These are phyloP conservation scores for Myxozyma kluyveri DNA, from an alignment of 805 yeast species.

Conservation along the genomic window DNA sequence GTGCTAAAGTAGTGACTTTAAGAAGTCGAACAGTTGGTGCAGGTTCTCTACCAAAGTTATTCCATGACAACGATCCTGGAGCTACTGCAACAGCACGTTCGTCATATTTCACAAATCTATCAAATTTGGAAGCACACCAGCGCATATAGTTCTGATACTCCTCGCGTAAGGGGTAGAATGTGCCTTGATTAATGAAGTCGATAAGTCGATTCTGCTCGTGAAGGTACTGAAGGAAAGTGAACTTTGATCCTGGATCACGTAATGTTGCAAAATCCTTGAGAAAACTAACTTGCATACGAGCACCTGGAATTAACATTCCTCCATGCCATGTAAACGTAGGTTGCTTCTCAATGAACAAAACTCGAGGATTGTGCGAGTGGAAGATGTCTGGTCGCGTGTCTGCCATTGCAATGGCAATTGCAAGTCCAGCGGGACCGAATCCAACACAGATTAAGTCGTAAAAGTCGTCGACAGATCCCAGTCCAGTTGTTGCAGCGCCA, in stretches of 20 bases:
- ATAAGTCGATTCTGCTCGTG: constrained; percentile 26
- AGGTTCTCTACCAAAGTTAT: too few species aligned
- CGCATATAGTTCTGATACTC: constrained; percentile 34
- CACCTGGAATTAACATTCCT: constrained; percentile 34
- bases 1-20: neutral
- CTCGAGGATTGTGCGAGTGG: neutral
- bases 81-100: constrained; percentile 11
- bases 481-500: too few species aligned
- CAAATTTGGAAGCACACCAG: constrained; percentile 33
- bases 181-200: constrained; percentile 28
- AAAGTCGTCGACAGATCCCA: constrained; percentile 1
- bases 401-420: constrained; percentile 31
- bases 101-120: constrained; percentile 25
- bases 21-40: neutral
- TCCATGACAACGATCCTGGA: neutral
- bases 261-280: constrained; percentile 34
- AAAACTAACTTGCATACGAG: constrained; percentile 34
- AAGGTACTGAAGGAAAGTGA: constrained; percentile 32
- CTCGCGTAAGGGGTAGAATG: constrained; percentile 33
- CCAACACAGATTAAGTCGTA: constrained; percentile 30
- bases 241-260: constrained; percentile 32
- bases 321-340: constrained; percentile 31
- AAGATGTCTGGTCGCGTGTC: constrained; percentile 6
- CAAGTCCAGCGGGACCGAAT: constrained; percentile 34
- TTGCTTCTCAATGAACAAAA: constrained; percentile 29